Percentiles rank a stretch among this genome's conserved stretches.
phyloP scores from a whole-genome alignment of 148 eudicot genomes.

The Bassia scoparia region DNA sequence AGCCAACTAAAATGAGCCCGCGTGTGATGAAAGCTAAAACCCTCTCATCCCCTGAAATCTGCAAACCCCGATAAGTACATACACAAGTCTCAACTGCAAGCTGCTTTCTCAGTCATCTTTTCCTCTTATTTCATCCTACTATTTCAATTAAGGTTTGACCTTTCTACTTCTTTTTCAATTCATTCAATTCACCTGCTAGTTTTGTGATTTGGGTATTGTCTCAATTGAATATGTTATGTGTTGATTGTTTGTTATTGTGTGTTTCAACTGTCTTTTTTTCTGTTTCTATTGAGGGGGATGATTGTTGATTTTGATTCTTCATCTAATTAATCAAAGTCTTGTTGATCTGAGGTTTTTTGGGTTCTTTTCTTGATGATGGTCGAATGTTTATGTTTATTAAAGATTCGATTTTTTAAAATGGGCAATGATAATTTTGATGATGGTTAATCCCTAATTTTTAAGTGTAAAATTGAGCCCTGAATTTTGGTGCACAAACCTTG shows the following conservation, averaged over 20 bases:
- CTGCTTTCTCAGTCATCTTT: not conserved
- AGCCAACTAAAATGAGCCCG: not conserved
- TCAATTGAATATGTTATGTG: not conserved
- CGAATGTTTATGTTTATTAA: no score
- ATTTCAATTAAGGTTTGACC: slow-evolving; percentile 15
- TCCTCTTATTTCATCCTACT: not conserved
- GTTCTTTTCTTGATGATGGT: not conserved
- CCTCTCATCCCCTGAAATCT: not conserved
- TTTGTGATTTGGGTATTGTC: not conserved
- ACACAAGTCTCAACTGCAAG: not conserved
- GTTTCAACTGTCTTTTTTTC: not conserved
- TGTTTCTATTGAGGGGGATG: no score
- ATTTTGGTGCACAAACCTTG: no score
- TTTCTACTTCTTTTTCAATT: not conserved
- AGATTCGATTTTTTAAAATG: no score
- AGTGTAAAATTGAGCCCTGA: no score
- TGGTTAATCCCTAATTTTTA: not conserved
- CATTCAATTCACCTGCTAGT: not conserved
- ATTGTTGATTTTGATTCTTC: no score
- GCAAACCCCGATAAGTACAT: not conserved
- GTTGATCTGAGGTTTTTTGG: not conserved
- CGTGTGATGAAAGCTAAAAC: not conserved
- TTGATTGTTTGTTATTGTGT: not conserved
- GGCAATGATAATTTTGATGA: not conserved
- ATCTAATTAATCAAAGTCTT: not conserved